Conservation (phyloP, 225 moss, liverwort and hornwort genomes). For the Rhytidiadelphus loreus region DNA sequence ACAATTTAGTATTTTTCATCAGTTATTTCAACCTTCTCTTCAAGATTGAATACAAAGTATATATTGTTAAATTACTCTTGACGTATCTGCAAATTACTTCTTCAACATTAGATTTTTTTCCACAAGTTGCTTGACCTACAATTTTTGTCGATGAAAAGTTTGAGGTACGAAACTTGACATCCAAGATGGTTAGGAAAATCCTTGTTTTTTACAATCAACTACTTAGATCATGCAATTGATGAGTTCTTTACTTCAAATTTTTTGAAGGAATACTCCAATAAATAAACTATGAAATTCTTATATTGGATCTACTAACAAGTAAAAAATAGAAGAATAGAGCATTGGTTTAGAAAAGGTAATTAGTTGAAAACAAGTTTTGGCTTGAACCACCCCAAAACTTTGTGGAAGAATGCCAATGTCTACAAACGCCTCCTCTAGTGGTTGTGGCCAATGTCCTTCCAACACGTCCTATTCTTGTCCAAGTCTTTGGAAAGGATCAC, state of each 20-base stretch:
- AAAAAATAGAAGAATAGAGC: neutral
- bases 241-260: too few species aligned
- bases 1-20: too few species aligned
- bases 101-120: neutral
- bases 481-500: fast-evolving
- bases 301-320: neutral
- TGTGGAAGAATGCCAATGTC: neutral
- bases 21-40: neutral
- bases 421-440: fast-evolving
- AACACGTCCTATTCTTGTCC: fast-evolving
- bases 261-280: fast-evolving
- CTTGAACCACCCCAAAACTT: neutral
- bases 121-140: neutral
- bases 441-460: fast-evolving
- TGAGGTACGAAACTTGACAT: neutral
- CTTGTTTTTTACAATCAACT: neutral
- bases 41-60: neutral
- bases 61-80: neutral
- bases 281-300: neutral
- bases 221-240: fast-evolving
- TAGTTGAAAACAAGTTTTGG: neutral
- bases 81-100: neutral
- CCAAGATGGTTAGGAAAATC: neutral
- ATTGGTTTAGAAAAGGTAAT: neutral
- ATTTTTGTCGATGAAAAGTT: neutral